Evolutionary conservation across 345 rosid species (phyloP).

Genomic region (Salix exigua): DNA sequence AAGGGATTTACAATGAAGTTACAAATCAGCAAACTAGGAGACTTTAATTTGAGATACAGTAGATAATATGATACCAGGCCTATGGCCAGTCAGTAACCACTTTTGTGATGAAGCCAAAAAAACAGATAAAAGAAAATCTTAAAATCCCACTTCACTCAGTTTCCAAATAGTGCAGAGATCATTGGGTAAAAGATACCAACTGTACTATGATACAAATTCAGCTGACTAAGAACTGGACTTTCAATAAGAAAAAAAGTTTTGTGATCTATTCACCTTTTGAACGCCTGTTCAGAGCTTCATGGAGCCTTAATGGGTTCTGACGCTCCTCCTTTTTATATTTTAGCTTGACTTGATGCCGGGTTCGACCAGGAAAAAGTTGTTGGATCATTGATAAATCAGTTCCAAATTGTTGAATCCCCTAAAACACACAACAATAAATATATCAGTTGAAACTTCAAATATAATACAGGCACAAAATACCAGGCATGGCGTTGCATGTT

Average conservation of each 20-base stretch:
- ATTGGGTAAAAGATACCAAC: not conserved
- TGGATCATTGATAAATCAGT: constrained; percentile 69
- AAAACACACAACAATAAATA: constrained; percentile 2
- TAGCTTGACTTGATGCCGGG: constrained; percentile 67
- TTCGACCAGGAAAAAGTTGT: constrained; percentile 62
- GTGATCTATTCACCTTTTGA: constrained; percentile 39
- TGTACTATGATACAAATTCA: not conserved
- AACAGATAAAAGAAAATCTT: too few relatives aligned
- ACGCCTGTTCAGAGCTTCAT: constrained; percentile 55
- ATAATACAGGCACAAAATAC: not conserved
- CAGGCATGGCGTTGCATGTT: not conserved
- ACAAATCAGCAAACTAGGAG: not conserved
- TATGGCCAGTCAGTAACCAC: not conserved
- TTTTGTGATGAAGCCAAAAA: not conserved
- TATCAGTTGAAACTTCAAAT: not conserved
- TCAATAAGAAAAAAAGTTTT: not conserved
- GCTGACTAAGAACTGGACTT: too few relatives aligned
- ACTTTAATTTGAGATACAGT: not conserved
- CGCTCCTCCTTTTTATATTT: constrained; percentile 83
- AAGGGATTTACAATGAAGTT: not conserved
- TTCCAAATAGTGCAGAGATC: not conserved
- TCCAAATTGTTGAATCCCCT: constrained; percentile 79
- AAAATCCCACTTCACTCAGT: not conserved
- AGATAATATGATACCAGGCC: not conserved
- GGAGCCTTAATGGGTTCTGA: constrained; percentile 47